Percentiles rank a stretch among this genome's conserved stretches.
These are phyloP conservation scores for Malbranchea zuffiana DNA, from an alignment of 2,329 filamentous ascomycete species.

Conservation along the genomic window DNA sequence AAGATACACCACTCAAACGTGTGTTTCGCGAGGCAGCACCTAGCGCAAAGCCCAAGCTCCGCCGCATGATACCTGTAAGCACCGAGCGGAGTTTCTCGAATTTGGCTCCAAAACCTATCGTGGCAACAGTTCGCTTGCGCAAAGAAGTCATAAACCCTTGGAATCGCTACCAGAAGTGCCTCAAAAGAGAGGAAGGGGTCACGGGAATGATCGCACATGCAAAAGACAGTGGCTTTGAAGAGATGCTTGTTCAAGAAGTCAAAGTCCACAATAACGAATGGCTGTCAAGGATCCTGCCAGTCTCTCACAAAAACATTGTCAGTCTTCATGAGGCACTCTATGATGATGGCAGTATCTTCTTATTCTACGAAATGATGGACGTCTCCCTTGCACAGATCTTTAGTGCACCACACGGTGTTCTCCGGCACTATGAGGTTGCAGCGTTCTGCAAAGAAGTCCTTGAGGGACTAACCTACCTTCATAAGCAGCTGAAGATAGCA, in stretches of 20 bases:
- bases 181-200: background rate
- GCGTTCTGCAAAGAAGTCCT: slow-evolving; percentile 14
- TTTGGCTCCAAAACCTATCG: slow-evolving; percentile 10
- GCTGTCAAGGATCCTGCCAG: slow-evolving; percentile 8
- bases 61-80: background rate
- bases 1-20: too few relatives aligned
- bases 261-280: slow-evolving; percentile 5
- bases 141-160: too few relatives aligned
- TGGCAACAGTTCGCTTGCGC: background rate
- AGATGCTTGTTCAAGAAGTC: slow-evolving; percentile 10
- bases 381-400: slow-evolving; percentile 10
- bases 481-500: slow-evolving; percentile 8
- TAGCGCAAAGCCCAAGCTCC: too few relatives aligned
- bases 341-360: slow-evolving; percentile 8
- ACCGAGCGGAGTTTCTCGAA: slow-evolving; percentile 1
- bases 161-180: background rate
- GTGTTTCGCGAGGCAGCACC: too few relatives aligned
- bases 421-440: slow-evolving; percentile 13
- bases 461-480: slow-evolving; percentile 11
- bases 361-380: slow-evolving; percentile 16
- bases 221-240: slow-evolving; percentile 4
- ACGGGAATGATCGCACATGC: background rate
- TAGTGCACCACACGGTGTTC: slow-evolving; percentile 7
- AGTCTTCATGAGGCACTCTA: slow-evolving; percentile 10
- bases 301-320: slow-evolving; percentile 12